Evolutionary conservation across 805 yeast species (phyloP).

Genomic region (Debaryomyces maramus): DNA sequence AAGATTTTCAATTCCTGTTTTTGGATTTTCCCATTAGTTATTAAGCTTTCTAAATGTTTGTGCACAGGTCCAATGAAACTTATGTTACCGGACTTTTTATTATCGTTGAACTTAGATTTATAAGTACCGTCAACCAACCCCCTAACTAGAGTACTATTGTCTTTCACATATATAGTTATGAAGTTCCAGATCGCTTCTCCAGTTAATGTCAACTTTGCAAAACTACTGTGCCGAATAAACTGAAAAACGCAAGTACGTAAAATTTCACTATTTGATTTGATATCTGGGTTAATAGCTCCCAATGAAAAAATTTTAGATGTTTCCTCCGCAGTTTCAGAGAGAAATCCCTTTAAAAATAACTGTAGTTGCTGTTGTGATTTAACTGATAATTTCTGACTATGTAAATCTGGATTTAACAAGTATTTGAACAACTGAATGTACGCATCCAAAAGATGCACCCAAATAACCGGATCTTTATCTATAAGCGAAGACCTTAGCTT

Average conservation of each 20-base stretch:
- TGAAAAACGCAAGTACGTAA: conserved; percentile 53
- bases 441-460: conserved; percentile 70
- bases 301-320: conserved; percentile 60
- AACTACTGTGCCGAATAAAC: conserved; percentile 51
- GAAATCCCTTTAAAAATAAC: conserved; percentile 54
- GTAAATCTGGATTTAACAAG: conserved; percentile 38
- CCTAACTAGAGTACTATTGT: conserved; percentile 46
- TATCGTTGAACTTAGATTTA: conserved; percentile 48
- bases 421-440: conserved; percentile 56
- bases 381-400: conserved; percentile 39
- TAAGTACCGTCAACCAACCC: conserved; percentile 55
- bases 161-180: conserved; percentile 50
- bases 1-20: conserved; percentile 47
- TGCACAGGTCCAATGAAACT: conserved; percentile 50
- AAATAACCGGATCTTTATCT: conserved; percentile 81
- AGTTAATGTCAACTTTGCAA: conserved; percentile 54
- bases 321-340: conserved; percentile 63
- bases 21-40: conserved; percentile 49
- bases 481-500: conserved; percentile 71
- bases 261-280: conserved; percentile 48
- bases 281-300: conserved; percentile 73
- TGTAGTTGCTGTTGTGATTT: conserved; percentile 60
- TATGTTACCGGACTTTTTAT: conserved; percentile 49
- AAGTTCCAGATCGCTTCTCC: conserved; percentile 69
- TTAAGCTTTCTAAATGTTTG: conserved; percentile 47